Evolutionary conservation across 2,329 filamentous ascomycete genomes (phyloP).

Genomic region (Verruconis gallopava): DNA sequence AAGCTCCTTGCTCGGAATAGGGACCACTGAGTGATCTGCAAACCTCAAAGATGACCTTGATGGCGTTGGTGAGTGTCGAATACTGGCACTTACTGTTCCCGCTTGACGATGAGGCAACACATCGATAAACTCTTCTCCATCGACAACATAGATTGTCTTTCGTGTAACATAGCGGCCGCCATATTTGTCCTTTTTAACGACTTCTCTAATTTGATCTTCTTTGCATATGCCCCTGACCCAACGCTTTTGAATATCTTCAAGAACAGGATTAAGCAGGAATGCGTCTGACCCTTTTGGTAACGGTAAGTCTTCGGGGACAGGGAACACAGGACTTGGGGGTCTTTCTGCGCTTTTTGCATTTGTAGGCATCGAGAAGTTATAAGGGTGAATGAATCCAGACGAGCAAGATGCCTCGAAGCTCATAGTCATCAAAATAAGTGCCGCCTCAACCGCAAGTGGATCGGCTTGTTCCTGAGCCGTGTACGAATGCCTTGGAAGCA

Average conservation of each 20-base stretch:
- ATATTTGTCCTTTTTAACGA: neutral
- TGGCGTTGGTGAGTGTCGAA: neutral
- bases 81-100: neutral
- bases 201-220: neutral
- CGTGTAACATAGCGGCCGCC: neutral
- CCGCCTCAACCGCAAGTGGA: neutral
- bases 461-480: neutral
- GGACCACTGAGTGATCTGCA: neutral
- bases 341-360: neutral
- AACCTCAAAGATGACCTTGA: neutral
- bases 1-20: neutral
- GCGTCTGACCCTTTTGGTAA: neutral
- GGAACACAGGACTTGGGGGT: neutral
- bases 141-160: constrained; percentile 1
- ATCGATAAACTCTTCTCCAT: neutral
- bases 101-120: neutral
- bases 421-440: neutral
- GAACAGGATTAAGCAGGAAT: neutral
- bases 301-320: neutral
- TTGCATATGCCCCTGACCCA: neutral
- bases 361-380: neutral
- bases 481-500: neutral
- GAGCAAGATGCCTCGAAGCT: neutral
- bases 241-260: neutral
- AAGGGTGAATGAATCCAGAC: neutral